Evolutionary conservation across 2,329 filamentous ascomycete species (phyloP), one percentile per base, ranked within the genome.

Genomic region (Paradendryphiella salina): DNA sequence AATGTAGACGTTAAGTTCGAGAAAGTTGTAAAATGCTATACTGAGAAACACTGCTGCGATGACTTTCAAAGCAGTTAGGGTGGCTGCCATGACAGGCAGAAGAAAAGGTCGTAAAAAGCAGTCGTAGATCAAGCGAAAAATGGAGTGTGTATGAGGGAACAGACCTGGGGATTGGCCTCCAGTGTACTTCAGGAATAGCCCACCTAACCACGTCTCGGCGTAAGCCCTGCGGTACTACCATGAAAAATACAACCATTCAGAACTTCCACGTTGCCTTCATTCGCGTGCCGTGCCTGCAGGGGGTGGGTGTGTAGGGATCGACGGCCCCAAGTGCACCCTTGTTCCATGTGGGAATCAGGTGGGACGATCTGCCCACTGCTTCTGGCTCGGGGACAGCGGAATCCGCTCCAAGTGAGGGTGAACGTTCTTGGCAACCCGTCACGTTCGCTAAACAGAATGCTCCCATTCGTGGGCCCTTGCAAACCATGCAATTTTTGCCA

Each of bases 1-100:
- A 28, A 79, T 75, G 46, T 77, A 70, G 23, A 77, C 64, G 36
- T 76, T 67, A 36, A 79, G 64, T 56, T 79, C 77, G 31, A 77
- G 50, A 28, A 69, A 65, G 52, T 72, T 73, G 59, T 73, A 75
- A 17, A 72, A 55, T 8, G 66, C 57, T 13, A 69, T 46, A 23
- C 57, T 58, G 11, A 65, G 51, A 36, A 67, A 67, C 4, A 57
- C 63, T 8, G 56, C 52, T 15, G 60, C 43, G 14, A 54, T 32
- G 39, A 52, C 33, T 14, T 55, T 48, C 35, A 54, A 34, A 26
- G 46, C 40, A 9, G 45, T 28, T 35, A 59, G 20, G 3, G 49
- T 17, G 23, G 26, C 40, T 11, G 48, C 42, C 48, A 50, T 50
- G 42, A 2, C 29, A 21, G 31, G 36, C 36, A 46, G 26, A 23